Evolutionary conservation across 2,329 filamentous ascomycete genomes (phyloP).

Genomic region (Pleomassaria siparia): DNA sequence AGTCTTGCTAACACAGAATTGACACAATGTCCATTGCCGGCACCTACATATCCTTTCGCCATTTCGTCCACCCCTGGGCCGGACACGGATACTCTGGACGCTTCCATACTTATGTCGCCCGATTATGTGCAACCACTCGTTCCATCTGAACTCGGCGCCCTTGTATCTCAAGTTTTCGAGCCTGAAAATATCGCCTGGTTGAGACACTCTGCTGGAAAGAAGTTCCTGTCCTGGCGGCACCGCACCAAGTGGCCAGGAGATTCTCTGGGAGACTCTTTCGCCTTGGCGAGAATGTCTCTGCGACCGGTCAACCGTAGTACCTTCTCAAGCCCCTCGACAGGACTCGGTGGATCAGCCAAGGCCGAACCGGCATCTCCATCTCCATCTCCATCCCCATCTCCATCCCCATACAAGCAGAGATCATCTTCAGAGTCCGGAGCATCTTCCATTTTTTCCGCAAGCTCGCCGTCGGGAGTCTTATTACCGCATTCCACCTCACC

Average conservation of each 20-base stretch:
- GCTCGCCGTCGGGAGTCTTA: conserved; percentile 43
- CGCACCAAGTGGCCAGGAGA: conserved; percentile 39
- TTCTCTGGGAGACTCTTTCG: conserved; percentile 14
- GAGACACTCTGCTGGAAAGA: conserved; percentile 78
- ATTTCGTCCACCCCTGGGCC: conserved; percentile 73
- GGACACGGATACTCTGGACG: conserved; percentile 85
- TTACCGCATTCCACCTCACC: conserved; percentile 37
- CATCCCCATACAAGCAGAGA: conserved; percentile 14
- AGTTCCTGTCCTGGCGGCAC: conserved; percentile 71
- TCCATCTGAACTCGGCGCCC: conserved; percentile 68
- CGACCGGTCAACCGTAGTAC: conserved; percentile 21
- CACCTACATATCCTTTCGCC: conserved; percentile 62
- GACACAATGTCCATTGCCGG: conserved; percentile 30
- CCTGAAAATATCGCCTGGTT: conserved; percentile 77
- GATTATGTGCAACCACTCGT: conserved; percentile 83
- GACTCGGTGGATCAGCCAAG: conserved; percentile 24
- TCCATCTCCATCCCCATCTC: too few species aligned
- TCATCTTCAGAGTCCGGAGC: conserved; percentile 29
- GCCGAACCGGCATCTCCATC: conserved; percentile 25
- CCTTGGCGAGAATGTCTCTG: conserved; percentile 24
- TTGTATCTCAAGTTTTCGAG: conserved; percentile 77
- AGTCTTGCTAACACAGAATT: conserved; percentile 13
- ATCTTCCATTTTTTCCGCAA: conserved; percentile 39
- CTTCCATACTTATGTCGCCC: conserved; percentile 87
- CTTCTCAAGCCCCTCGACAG: conserved; percentile 32